phyloP scores from a whole-genome alignment of 148 eudicot genomes.

The Chenopodium album region DNA sequence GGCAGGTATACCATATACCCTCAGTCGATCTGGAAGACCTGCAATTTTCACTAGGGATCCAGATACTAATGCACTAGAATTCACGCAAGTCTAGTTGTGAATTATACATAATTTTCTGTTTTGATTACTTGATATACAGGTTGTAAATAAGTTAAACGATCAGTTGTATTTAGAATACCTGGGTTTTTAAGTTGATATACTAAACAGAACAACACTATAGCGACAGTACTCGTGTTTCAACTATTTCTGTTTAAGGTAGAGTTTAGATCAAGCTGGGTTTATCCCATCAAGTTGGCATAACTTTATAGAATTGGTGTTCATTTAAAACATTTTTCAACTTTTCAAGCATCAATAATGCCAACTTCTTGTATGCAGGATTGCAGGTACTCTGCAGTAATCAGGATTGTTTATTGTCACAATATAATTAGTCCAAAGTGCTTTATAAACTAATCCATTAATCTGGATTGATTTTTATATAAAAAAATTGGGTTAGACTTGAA shows the following conservation, averaged over 20 bases:
- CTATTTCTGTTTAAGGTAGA: background rate
- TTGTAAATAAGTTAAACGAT: slow-evolving; percentile 12
- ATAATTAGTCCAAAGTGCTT: no score
- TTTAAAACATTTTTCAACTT: no score
- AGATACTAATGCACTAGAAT: slow-evolving; percentile 92
- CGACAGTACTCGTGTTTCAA: background rate
- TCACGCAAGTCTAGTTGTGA: slow-evolving; percentile 48
- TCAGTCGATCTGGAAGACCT: slow-evolving; percentile 94
- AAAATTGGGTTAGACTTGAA: no score
- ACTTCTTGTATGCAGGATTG: no score
- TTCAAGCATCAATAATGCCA: no score
- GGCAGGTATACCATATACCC: slow-evolving; percentile 84
- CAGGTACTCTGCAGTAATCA: no score
- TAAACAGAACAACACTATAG: background rate
- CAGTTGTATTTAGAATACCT: background rate
- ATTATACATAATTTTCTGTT: background rate
- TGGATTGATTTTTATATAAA: no score
- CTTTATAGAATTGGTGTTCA: no score
- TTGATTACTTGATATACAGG: background rate
- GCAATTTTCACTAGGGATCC: slow-evolving; percentile 92
- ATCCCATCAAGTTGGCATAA: no score
- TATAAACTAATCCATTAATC: no score
- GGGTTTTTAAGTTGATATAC: background rate
- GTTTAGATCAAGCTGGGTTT: background rate
- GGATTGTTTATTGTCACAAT: no score